Conservation (phyloP, 441 rosid species). For the Rhodomyrtus psidioides region DNA sequence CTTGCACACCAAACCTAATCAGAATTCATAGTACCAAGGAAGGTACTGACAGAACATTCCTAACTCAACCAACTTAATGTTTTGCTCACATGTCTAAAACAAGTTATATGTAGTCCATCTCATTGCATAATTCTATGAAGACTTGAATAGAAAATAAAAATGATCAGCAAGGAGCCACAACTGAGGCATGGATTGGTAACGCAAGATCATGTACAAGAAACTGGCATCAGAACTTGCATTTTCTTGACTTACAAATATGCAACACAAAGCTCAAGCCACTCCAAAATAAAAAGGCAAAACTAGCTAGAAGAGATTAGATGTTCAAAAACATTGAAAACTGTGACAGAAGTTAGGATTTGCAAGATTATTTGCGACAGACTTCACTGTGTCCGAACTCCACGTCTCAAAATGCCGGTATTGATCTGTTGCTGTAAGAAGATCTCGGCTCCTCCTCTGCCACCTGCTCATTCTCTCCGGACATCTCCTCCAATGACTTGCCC, state of each 20-base stretch:
- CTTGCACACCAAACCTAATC: not conserved
- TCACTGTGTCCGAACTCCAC: not conserved
- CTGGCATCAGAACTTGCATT: not conserved
- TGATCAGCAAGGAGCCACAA: not conserved
- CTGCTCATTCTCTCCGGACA: slow-evolving; percentile 60
- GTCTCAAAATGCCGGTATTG: not conserved
- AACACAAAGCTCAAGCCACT: not conserved
- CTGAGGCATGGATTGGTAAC: not conserved
- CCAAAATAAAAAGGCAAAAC: not conserved
- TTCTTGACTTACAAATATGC: not conserved
- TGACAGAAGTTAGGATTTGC: not conserved
- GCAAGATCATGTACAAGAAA: not conserved
- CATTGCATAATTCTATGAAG: not conserved
- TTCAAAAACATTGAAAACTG: not conserved
- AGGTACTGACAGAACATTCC: not conserved
- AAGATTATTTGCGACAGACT: not conserved
- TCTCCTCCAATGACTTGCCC: slow-evolving; percentile 74
- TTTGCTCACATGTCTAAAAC: not conserved
- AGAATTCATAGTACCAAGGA: not conserved
- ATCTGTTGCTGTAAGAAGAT: not conserved
- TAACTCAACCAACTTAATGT: not conserved
- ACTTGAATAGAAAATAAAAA: not conserved
- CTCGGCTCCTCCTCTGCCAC: not conserved
- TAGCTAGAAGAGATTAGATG: not conserved
- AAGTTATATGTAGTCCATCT: not conserved